Conservation (phyloP, 176 grass and related monocot genomes). For the Thalia dealbata region DNA sequence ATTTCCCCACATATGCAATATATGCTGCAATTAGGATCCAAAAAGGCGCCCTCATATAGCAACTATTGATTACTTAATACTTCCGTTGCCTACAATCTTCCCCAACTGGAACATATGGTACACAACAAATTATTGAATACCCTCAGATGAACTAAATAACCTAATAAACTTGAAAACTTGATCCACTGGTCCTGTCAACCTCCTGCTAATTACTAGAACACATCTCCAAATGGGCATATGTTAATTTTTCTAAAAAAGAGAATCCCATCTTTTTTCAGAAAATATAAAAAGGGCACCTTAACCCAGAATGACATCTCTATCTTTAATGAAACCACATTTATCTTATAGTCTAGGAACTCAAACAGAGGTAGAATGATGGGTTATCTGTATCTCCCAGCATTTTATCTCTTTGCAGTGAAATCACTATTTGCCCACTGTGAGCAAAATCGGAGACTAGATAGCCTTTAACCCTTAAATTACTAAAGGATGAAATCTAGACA, state of each 20-base stretch:
- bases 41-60: too few species aligned
- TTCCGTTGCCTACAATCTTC: background rate
- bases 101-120: background rate
- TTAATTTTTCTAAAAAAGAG: background rate
- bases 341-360: background rate
- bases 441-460: too few species aligned
- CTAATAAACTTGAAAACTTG: background rate
- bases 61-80: too few species aligned
- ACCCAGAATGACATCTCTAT: background rate
- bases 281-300: background rate
- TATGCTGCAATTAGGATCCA: too few species aligned
- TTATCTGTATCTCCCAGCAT: background rate
- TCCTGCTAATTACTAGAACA: background rate
- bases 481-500: too few species aligned
- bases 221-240: background rate
- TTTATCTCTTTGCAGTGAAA: background rate
- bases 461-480: too few species aligned
- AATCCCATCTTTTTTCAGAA: background rate
- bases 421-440: background rate
- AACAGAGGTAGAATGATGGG: background rate
- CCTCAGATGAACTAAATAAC: background rate
- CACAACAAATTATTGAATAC: background rate
- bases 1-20: too few species aligned
- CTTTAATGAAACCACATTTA: background rate
- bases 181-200: background rate